phyloP scores from a whole-genome alignment of 2,329 filamentous ascomycete genomes.

The Sphaerostilbella broomeana region DNA sequence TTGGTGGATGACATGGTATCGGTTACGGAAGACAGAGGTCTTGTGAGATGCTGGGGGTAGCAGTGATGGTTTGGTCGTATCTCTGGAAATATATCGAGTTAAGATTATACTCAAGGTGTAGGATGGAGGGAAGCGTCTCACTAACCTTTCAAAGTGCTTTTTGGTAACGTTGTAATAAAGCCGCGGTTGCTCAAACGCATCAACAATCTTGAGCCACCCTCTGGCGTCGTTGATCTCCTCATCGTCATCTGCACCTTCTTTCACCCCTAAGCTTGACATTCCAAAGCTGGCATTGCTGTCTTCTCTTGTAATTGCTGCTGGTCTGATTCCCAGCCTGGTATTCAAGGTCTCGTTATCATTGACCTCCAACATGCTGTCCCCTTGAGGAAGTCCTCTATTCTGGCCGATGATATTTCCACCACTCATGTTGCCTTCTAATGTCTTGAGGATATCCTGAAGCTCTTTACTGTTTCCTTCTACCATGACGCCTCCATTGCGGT shows the following conservation, averaged over 20 bases:
- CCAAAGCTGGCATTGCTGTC: conserved; percentile 62
- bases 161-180: conserved; percentile 70
- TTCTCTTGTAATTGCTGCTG: conserved; percentile 42
- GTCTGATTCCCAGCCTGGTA: conserved; percentile 49
- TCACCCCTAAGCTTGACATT: conserved; percentile 45
- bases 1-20: conserved; percentile 89
- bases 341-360: conserved; percentile 46
- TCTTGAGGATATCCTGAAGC: conserved; percentile 76
- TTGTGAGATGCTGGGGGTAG: conserved; percentile 76
- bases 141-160: conserved; percentile 81
- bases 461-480: conserved; percentile 74
- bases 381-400: conserved; percentile 44
- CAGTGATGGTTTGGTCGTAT: conserved; percentile 58
- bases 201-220: conserved; percentile 76
- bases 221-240: conserved; percentile 61
- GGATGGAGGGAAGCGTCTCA: neutral
- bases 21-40: conserved; percentile 77
- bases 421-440: conserved; percentile 79
- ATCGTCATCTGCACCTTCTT: conserved; percentile 51
- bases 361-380: conserved; percentile 57
- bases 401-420: conserved; percentile 63
- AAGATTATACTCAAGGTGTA: neutral
- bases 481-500: conserved; percentile 78
- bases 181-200: conserved; percentile 79
- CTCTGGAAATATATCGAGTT: conserved; percentile 31